A percentile compares a stretch with the other conserved stretches of the same genome.
These are phyloP conservation scores for Scalesia atractyloides DNA, from an alignment of 129 eudicot genomes.

Conservation along the genomic window DNA sequence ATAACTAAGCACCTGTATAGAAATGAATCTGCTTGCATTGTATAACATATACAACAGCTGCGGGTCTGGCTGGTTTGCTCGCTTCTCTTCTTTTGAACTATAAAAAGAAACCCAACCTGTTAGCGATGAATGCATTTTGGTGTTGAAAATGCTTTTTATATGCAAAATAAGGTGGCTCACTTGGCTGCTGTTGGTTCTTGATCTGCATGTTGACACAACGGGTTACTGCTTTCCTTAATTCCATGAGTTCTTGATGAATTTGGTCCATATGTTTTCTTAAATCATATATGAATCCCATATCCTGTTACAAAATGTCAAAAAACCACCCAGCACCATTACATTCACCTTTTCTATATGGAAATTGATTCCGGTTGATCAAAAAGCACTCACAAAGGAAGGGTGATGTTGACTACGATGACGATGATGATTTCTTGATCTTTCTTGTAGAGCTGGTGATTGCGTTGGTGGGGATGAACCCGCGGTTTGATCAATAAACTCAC, in stretches of 20 bases:
- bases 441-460: slow-evolving; percentile 12
- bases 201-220: slow-evolving; percentile 55
- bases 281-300: slow-evolving; percentile 65
- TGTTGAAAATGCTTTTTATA: not conserved
- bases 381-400: slow-evolving; percentile 49
- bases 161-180: slow-evolving; percentile 3
- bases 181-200: slow-evolving; percentile 17
- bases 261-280: slow-evolving; percentile 67
- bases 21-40: slow-evolving; percentile 35
- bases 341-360: not conserved
- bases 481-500: slow-evolving; percentile 40
- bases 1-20: slow-evolving; percentile 27
- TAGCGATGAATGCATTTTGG: not conserved
- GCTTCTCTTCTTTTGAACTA: slow-evolving; percentile 10
- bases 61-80: not conserved
- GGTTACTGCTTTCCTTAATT: slow-evolving; percentile 52
- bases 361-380: not conserved
- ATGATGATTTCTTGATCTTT: slow-evolving; percentile 41
- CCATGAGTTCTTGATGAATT: slow-evolving; percentile 61
- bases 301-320: slow-evolving; percentile 37
- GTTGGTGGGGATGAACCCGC: slow-evolving; percentile 21
- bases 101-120: not conserved
- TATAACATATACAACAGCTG: slow-evolving; percentile 26
- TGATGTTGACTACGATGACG: slow-evolving; percentile 36
- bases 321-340: not conserved